phyloP scores from a whole-genome alignment of 2,329 filamentous ascomycete species.

The Drechslerella coelobrocha region DNA sequence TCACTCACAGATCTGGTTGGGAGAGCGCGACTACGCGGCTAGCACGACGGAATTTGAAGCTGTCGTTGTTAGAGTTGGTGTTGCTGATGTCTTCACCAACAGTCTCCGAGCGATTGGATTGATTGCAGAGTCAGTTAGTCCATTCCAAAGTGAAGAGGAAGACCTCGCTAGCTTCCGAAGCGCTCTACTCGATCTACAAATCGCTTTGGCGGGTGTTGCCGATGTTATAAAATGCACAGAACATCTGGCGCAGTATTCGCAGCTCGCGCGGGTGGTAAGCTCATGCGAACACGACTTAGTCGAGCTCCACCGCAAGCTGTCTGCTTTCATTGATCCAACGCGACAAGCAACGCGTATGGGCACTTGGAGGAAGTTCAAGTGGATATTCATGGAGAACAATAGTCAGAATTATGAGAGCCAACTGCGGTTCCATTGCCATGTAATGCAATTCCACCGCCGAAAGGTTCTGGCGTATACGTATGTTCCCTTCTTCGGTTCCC shows the following conservation, averaged over 20 bases:
- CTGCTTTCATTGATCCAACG: constrained; percentile 6
- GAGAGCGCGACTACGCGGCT: too few species aligned
- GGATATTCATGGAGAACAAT: constrained; percentile 17
- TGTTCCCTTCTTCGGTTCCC: too few species aligned
- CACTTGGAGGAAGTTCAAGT: constrained; percentile 38
- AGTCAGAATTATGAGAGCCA: constrained; percentile 9
- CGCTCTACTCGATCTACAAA: constrained; percentile 9
- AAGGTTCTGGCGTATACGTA: constrained; percentile 16
- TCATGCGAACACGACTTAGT: constrained; percentile 20
- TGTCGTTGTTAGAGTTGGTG: too few species aligned
- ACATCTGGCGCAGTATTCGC: constrained; percentile 8
- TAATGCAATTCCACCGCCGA: constrained; percentile 8
- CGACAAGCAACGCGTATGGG: not conserved
- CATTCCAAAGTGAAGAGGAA: constrained; percentile 20
- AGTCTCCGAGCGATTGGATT: constrained; percentile 22
- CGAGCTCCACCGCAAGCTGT: not conserved
- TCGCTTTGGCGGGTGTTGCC: constrained; percentile 14
- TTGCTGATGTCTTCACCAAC: not conserved
- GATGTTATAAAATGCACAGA: constrained; percentile 1
- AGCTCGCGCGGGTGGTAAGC: not conserved
- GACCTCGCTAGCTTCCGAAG: constrained; percentile 11
- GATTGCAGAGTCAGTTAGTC: constrained; percentile 22
- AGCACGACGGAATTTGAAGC: too few species aligned
- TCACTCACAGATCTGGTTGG: too few species aligned
- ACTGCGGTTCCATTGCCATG: constrained; percentile 5